Evolutionary conservation across 345 rosid species (phyloP).

Genomic region (Eucalyptus camaldulensis): DNA sequence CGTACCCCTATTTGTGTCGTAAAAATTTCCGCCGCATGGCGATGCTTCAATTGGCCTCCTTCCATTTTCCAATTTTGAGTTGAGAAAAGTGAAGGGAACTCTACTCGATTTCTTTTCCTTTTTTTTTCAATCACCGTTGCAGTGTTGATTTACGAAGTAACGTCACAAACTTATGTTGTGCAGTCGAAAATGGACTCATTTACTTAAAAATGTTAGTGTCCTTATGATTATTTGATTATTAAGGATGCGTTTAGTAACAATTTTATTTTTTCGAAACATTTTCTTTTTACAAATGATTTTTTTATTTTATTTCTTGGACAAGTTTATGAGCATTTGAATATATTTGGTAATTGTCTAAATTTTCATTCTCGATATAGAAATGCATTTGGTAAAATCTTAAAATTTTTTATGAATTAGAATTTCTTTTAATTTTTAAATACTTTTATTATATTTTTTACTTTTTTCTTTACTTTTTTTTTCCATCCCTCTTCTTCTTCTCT

Average conservation of each 20-base stretch:
- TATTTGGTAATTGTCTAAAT: too few relatives aligned
- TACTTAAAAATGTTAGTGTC: neutral
- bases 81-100: neutral
- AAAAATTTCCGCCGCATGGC: neutral
- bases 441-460: too few relatives aligned
- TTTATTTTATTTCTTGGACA: fast-evolving
- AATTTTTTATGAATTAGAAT: too few relatives aligned
- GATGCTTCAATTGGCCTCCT: neutral
- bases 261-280: too few relatives aligned
- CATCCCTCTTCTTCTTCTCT: too few relatives aligned
- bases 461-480: fast-evolving
- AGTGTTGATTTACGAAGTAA: neutral
- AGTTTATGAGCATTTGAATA: too few relatives aligned
- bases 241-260: too few relatives aligned
- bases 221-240: neutral
- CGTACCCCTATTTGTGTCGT: neutral
- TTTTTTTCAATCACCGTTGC: neutral
- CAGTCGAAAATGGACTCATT: neutral
- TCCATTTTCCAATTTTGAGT: neutral
- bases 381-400: too few relatives aligned
- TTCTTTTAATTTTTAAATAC: too few relatives aligned
- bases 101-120: neutral
- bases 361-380: too few relatives aligned
- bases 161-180: neutral
- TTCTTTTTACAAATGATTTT: too few relatives aligned